Evolutionary conservation across 352 stramenopile species (phyloP), one percentile per base, ranked within the genome.

Genomic region (Phytophthora cryptogea): DNA sequence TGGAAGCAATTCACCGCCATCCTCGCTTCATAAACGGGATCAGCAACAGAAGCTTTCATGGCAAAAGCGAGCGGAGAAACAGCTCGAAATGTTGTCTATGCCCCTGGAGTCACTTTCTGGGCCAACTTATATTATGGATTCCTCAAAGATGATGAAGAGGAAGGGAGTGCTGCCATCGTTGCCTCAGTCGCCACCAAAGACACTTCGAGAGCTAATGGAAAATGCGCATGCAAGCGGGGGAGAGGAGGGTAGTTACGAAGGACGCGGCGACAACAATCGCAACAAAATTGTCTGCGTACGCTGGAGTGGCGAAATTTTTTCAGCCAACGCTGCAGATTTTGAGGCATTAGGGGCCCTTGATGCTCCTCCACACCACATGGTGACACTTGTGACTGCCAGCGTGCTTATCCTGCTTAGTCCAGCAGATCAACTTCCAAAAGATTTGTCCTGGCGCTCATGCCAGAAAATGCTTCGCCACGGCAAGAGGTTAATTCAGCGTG

Each of bases 391-490:
- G 1, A 59, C 65, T 2, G 79, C 79, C 3, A 88, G 78, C 45
- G 70, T 90, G 1, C 62, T 92, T 31, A 92, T 92, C 26, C 59
- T 92, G 8, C 56, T 92, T 51, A 90, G 80, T 30, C 83, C 83
- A 7, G 78, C 76, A 0, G 83, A 90, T 28, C 72, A 80, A 23
- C 75, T 91, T 13, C 83, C 79, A 23, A 89, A 89, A 59, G 81
- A 90, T 39, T 52, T 93, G 42, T 80, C 78, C 9, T 93, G 81
- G 83, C 26, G 54, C 4, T 90, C 83, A 44, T 80, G 72, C 23
- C 69, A 77, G 30, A 89, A 85, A 59, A 89, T 90, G 71, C 68
- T 93, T 13, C 49, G 50, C 2, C 72, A 75, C n/a, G 78, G 81
- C 4, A 57, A 59, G 31, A 63, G 67, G 11, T 62, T 93, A 0